Base-by-base conservation (phyloP, 73 alveolate genomes). In the Paramecium primaurelia region DNA sequence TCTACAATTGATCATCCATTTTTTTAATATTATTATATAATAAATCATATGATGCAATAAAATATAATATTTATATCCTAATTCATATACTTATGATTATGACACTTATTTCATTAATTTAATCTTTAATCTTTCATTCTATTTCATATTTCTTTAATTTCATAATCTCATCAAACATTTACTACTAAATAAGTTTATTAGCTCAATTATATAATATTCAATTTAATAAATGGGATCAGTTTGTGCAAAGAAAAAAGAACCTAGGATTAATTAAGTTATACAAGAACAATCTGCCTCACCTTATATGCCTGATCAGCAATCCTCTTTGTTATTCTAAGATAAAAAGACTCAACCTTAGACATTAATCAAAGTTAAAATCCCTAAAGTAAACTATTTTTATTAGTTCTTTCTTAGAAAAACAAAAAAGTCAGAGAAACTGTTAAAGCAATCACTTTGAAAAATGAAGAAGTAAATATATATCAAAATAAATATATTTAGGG, bases 351-450 rank as follows among this genome's bases (percentile, higher is more conserved):
- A 64, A 20, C 84, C 84, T 32, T 64, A 64, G 30, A 64, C 84
- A 64, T 64, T 64, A 64, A 32, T 64, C 16, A 64, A 64, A 6
- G 84, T 64, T 6, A 64, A 64, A 18, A 64, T 73, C 37, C 87
- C 87, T 12, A 73, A 73, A 73, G 87, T 73, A 73, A 36, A 4
- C n/a, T 16, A 2, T 14, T 12, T 34, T 73, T 8, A 38, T 73
- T 32, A 37, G 69, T 54, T 54, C 69, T 54, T 37, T 73, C 32
- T 37, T 73, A 73, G 87, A 73, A 73, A 73, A 25, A 36, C 47
- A 73, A 73, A 73, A 73, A 73, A 73, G 59, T 73, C 0, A 73
- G 87, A 73, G 87, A 73, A 22, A 73, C 87, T 73, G 87, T 73
- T 40, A 73, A 73, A 14, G 87, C 87, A 3, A 42, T 73, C 12